These are phyloP conservation scores for Podila epicladia DNA, from an alignment of 192 early-diverging fungal species.

Conservation along the genomic window DNA sequence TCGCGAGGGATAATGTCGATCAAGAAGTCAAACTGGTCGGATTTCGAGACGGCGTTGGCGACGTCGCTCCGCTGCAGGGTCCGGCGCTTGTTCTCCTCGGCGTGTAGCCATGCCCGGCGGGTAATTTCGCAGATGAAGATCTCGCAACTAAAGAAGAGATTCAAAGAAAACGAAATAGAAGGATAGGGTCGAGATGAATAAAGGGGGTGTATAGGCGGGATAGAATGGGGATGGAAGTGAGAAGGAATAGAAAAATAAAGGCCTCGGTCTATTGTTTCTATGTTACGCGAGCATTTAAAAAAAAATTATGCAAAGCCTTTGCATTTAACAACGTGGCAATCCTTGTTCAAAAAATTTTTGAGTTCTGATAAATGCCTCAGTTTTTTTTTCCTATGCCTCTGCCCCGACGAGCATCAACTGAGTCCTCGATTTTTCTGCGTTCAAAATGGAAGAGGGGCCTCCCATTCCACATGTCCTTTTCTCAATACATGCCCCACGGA, in stretches of 20 bases:
- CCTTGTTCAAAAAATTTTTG: background rate
- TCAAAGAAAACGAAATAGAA: conserved; percentile 2
- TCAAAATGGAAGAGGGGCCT: too few species aligned
- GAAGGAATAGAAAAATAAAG: background rate
- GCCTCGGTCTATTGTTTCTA: background rate
- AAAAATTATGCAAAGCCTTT: too few species aligned
- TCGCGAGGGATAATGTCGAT: conserved; percentile 99
- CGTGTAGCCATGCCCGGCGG: conserved; percentile 85
- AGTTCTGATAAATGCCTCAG: background rate
- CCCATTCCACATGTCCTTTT: too few species aligned
- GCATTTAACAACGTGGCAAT: background rate
- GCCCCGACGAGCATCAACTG: background rate
- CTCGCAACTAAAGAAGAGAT: conserved; percentile 74
- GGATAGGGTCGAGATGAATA: background rate
- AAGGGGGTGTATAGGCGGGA: too few species aligned
- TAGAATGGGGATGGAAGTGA: background rate
- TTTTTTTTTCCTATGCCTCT: too few species aligned
- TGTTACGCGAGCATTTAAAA: background rate
- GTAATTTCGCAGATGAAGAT: conserved; percentile 95
- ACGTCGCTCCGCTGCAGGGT: conserved; percentile 94
- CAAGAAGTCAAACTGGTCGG: conserved; percentile 96
- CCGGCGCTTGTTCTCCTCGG: conserved; percentile 96
- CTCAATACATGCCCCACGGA: too few species aligned
- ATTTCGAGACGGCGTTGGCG: conserved; percentile 85
- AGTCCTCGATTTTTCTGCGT: too few species aligned